Conservation (phyloP, 2,329 filamentous ascomycete genomes). For the Phaeomoniella chlamydospora region DNA sequence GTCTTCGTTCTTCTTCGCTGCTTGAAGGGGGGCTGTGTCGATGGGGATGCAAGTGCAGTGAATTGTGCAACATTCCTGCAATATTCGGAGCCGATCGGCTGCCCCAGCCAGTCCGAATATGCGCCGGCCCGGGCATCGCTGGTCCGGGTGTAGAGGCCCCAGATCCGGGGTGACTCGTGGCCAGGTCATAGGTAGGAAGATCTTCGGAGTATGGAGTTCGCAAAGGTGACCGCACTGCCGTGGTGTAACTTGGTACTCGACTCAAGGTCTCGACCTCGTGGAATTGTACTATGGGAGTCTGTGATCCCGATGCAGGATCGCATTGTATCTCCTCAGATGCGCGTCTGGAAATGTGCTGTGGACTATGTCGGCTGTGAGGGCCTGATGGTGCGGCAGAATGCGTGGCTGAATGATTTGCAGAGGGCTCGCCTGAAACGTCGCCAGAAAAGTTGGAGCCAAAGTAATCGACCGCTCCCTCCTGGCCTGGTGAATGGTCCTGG, state of each 20-base stretch:
- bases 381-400: conserved; percentile 4
- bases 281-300: conserved; percentile 27
- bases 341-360: conserved; percentile 25
- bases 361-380: conserved; percentile 3
- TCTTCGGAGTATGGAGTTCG: conserved; percentile 34
- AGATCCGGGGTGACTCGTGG: conserved; percentile 13
- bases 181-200: conserved; percentile 55
- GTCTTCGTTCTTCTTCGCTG: conserved; percentile 23
- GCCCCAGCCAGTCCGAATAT: conserved; percentile 21
- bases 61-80: conserved; percentile 14
- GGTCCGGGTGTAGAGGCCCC: conserved; percentile 13
- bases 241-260: conserved; percentile 65
- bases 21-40: conserved; percentile 12
- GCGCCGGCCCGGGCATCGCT: conserved; percentile 22
- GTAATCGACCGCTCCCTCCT: conserved; percentile 1
- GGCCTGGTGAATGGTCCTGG: not conserved
- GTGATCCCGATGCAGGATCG: conserved; percentile 27
- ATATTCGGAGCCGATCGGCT: conserved; percentile 17
- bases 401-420: conserved; percentile 2
- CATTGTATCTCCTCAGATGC: conserved; percentile 30
- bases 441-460: not conserved
- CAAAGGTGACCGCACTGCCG: conserved; percentile 53
- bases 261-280: conserved; percentile 50
- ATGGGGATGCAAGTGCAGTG: conserved; percentile 11
- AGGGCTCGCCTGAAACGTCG: conserved; percentile 6